Evolutionary conservation across 2,329 filamentous ascomycete species (phyloP).

Genomic region (Aulographum hederae): DNA sequence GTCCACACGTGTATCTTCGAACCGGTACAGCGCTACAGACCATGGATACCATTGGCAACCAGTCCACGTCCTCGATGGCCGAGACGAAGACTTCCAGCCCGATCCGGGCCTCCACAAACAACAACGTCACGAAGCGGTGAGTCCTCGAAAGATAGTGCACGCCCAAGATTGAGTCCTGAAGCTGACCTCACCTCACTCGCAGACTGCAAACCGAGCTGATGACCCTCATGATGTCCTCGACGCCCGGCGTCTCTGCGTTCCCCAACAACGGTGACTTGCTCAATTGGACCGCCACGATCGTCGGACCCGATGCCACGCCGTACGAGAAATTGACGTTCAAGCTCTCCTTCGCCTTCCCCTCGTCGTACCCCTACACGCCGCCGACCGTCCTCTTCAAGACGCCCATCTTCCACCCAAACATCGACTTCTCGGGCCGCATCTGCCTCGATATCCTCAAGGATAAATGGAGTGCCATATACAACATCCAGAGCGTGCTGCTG

Average conservation of each 20-base stretch:
- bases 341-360: slow-evolving; percentile 76
- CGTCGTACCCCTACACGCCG: slow-evolving; percentile 82
- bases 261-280: slow-evolving; percentile 83
- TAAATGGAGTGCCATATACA: slow-evolving; percentile 97
- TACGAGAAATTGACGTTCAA: slow-evolving; percentile 82
- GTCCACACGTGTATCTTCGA: no score
- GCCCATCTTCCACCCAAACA: slow-evolving; percentile 96
- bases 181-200: no score
- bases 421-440: slow-evolving; percentile 93
- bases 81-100: no score
- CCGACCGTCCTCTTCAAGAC: slow-evolving; percentile 94
- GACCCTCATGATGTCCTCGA: slow-evolving; percentile 92
- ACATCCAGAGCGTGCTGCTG: slow-evolving; percentile 80
- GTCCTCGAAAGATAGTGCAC: no score
- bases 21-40: no score
- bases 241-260: slow-evolving; percentile 88
- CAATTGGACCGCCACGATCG: slow-evolving; percentile 85
- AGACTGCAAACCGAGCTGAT: slow-evolving; percentile 96
- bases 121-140: no score
- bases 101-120: no score
- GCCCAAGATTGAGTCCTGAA: no score
- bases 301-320: slow-evolving; percentile 77
- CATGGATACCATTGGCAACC: no score
- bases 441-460: slow-evolving; percentile 97
- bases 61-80: no score